Conservation (phyloP, 805 yeast genomes). For the Debaryomyces castellii region DNA sequence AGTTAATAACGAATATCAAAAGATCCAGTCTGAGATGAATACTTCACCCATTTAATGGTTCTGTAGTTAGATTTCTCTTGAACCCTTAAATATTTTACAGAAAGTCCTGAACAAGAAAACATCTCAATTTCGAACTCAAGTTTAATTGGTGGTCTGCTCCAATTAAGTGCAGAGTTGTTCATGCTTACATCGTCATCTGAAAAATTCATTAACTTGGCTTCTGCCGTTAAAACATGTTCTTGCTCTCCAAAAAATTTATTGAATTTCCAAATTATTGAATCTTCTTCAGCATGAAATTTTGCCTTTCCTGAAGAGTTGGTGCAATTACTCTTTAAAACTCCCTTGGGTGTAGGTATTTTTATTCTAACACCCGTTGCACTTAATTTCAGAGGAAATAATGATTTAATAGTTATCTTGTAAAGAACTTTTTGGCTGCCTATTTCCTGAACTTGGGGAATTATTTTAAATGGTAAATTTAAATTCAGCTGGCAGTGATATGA, state of each 20-base stretch:
- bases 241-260: constrained; percentile 65
- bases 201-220: constrained; percentile 31
- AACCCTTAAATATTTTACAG: constrained; percentile 70
- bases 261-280: constrained; percentile 67
- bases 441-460: constrained; percentile 53
- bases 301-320: constrained; percentile 63
- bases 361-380: constrained; percentile 64
- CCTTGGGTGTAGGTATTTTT: constrained; percentile 64
- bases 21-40: constrained; percentile 71
- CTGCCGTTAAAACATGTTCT: constrained; percentile 60
- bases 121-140: constrained; percentile 67
- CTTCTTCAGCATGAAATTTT: constrained; percentile 65
- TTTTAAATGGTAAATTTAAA: constrained; percentile 67
- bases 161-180: constrained; percentile 24
- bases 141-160: constrained; percentile 78
- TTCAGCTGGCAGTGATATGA: constrained; percentile 52
- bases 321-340: constrained; percentile 23
- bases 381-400: constrained; percentile 57
- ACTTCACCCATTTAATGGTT: constrained; percentile 87
- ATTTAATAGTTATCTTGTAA: constrained; percentile 59
- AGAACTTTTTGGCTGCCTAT: constrained; percentile 47
- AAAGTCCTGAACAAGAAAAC: constrained; percentile 76
- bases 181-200: constrained; percentile 11
- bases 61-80: constrained; percentile 57
- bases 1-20: constrained; percentile 74